A percentile compares a stretch with the other conserved stretches of the same genome.
phyloP scores from a whole-genome alignment of 139 green algal species.

The Mychonastes homosphaera region DNA sequence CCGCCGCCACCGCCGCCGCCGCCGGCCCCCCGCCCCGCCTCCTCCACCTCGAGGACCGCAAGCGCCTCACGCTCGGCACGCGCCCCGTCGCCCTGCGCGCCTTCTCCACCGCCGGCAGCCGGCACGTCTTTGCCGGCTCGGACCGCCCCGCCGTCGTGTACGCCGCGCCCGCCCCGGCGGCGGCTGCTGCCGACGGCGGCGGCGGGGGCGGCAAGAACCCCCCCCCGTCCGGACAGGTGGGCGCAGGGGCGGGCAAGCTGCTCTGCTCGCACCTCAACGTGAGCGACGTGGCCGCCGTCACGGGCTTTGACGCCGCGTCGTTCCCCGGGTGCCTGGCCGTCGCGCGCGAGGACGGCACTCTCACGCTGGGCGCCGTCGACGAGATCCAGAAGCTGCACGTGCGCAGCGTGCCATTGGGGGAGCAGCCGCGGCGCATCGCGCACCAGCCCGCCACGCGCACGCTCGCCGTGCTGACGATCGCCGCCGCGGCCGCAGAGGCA shows the following conservation, averaged over 20 bases:
- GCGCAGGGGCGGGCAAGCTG: constrained; percentile 84
- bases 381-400: constrained; percentile 96
- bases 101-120: constrained; percentile 34
- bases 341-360: constrained; percentile 51
- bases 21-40: background rate
- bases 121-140: constrained; percentile 77
- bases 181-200: background rate
- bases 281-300: constrained; percentile 50
- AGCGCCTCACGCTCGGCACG: constrained; percentile 78
- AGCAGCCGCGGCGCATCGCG: constrained; percentile 82
- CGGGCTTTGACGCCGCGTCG: constrained; percentile 50
- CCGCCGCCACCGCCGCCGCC: background rate
- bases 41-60: constrained; percentile 40
- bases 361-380: constrained; percentile 86
- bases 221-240: no score
- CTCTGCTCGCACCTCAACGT: constrained; percentile 97
- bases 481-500: background rate
- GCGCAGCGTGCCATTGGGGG: constrained; percentile 69
- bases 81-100: constrained; percentile 78
- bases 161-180: constrained; percentile 10
- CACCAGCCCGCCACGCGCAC: constrained; percentile 42
- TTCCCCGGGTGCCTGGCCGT: constrained; percentile 77
- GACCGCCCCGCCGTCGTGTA: constrained; percentile 96
- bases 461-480: constrained; percentile 32
- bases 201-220: no score